These are phyloP conservation scores for Paraconiothyrium sp. DNA, from an alignment of 2,329 filamentous ascomycete genomes.

Conservation along the genomic window DNA sequence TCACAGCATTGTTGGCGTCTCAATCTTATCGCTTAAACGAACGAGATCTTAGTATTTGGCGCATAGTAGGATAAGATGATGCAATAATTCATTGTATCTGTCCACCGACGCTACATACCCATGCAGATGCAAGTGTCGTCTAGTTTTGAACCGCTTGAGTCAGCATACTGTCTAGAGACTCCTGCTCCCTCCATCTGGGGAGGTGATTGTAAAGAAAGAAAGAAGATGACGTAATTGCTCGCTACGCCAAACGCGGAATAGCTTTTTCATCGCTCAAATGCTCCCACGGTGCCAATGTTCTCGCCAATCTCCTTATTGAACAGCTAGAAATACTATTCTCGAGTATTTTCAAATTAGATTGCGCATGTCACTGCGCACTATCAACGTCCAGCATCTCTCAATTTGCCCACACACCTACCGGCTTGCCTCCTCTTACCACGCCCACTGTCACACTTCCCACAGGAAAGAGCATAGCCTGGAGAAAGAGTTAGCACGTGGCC, in stretches of 20 bases:
- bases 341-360: no score
- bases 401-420: neutral
- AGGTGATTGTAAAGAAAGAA: neutral
- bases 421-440: neutral
- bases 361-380: no score
- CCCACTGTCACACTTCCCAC: neutral
- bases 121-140: neutral
- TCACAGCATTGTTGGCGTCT: conserved; percentile 14
- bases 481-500: conserved; percentile 1
- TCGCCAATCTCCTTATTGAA: neutral
- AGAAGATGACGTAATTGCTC: conserved; percentile 5
- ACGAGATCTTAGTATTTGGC: neutral
- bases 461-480: neutral
- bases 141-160: no score
- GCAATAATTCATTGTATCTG: conserved; percentile 7
- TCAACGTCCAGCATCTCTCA: neutral
- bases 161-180: no score
- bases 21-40: conserved; percentile 7
- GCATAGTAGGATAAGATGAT: conserved; percentile 7
- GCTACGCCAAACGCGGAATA: neutral
- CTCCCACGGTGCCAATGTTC: neutral
- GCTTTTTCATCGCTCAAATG: conserved; percentile 1
- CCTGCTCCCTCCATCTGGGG: no score
- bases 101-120: neutral
- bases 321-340: no score